Evolutionary conservation across 257 asterid species (phyloP).

Genomic region (Dorcoceras hygrometricum): DNA sequence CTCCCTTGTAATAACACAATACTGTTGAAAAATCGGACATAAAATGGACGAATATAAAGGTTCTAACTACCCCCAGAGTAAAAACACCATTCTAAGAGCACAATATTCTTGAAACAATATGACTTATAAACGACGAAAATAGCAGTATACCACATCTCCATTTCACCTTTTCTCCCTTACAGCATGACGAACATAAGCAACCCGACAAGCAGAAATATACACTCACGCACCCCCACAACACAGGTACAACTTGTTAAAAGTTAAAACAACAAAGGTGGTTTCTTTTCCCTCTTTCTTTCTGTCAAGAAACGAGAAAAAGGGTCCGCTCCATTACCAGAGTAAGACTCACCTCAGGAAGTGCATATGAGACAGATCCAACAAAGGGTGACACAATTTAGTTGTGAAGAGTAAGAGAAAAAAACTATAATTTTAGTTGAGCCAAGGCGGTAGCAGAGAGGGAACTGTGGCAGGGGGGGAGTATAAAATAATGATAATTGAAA

Average conservation of each 20-base stretch:
- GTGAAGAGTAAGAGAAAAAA: neutral
- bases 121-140: neutral
- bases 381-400: neutral
- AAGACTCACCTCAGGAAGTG: slow-evolving; percentile 15
- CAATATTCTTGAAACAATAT: neutral
- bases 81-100: slow-evolving; percentile 7
- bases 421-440: too few relatives aligned
- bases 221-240: neutral
- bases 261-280: neutral
- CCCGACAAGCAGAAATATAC: neutral
- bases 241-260: neutral
- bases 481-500: too few relatives aligned
- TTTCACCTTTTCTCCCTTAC: slow-evolving; percentile 3
- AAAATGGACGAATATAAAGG: neutral
- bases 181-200: neutral
- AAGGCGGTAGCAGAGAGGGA: too few relatives aligned
- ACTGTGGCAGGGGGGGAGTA: too few relatives aligned
- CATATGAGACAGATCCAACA: slow-evolving; percentile 16
- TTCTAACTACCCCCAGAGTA: slow-evolving; percentile 2
- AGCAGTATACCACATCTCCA: slow-evolving; percentile 1
- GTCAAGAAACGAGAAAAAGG: slow-evolving; percentile 2
- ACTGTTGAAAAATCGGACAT: neutral
- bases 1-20: slow-evolving; percentile 10
- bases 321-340: slow-evolving; percentile 23
- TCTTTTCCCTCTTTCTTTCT: neutral